Evolutionary conservation across 352 stramenopile species (phyloP).

Genomic region (Phytophthora chlamydospora): DNA sequence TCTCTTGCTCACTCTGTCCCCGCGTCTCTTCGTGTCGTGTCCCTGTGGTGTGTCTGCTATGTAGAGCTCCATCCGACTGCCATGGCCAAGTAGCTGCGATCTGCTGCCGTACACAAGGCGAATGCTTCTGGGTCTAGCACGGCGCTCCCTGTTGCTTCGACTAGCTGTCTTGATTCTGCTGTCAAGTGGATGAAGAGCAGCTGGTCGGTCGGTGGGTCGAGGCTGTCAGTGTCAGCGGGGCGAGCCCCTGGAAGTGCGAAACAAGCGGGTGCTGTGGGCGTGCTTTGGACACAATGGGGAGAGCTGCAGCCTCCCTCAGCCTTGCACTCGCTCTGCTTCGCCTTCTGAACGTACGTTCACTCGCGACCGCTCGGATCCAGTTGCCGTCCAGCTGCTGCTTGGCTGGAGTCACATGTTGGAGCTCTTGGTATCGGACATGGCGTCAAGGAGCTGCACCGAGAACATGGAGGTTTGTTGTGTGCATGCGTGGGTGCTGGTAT

Average conservation of each 20-base stretch:
- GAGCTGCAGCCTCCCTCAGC: constrained; percentile 19
- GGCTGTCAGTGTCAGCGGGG: constrained; percentile 1
- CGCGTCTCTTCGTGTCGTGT: constrained; percentile 2
- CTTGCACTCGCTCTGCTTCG: constrained; percentile 8
- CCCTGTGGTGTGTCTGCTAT: neutral
- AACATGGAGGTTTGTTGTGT: constrained; percentile 14
- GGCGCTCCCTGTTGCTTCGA: neutral
- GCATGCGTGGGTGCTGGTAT: constrained; percentile 32
- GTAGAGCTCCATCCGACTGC: too few species aligned
- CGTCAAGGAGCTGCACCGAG: neutral
- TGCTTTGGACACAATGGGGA: constrained; percentile 3
- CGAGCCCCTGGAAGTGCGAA: constrained; percentile 1
- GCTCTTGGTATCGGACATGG: neutral
- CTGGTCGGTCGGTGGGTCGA: constrained; percentile 9
- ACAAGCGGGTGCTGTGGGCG: constrained; percentile 5
- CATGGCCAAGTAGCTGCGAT: constrained; percentile 5
- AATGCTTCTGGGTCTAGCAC: neutral
- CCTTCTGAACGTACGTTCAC: constrained; percentile 2
- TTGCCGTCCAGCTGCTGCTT: constrained; percentile 2
- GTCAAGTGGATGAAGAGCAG: neutral
- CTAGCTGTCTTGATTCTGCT: neutral
- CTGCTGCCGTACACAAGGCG: constrained; percentile 1
- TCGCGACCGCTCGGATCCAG: constrained; percentile 15
- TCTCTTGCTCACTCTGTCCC: neutral
- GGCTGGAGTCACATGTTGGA: neutral